phyloP scores from a whole-genome alignment of 2,329 filamentous ascomycete genomes.

The Epichloe sibirici region DNA sequence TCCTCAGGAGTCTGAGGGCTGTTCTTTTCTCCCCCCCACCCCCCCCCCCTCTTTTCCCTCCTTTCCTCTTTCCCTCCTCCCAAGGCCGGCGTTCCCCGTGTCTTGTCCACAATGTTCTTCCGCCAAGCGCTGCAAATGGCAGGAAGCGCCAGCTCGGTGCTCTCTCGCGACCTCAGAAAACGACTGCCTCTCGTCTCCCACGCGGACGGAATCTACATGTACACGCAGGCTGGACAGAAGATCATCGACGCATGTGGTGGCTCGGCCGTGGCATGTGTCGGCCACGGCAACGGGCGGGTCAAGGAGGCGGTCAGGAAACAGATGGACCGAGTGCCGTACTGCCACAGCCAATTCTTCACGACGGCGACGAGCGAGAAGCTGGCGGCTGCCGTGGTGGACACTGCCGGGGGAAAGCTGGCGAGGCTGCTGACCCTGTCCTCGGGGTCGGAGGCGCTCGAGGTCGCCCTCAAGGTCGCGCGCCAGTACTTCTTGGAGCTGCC shows the following conservation, averaged over 20 bases:
- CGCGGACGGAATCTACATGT: too few relatives aligned
- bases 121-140: too few relatives aligned
- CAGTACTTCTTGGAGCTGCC: slow-evolving; percentile 32
- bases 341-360: slow-evolving; percentile 16
- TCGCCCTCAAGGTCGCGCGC: slow-evolving; percentile 33
- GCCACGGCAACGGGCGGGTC: slow-evolving; percentile 46
- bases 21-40: too few relatives aligned
- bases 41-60: too few relatives aligned
- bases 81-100: too few relatives aligned
- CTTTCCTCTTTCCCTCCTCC: too few relatives aligned
- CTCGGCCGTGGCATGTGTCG: slow-evolving; percentile 48
- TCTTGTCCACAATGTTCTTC: too few relatives aligned
- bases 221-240: background rate
- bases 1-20: too few relatives aligned
- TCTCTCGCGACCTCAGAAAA: too few relatives aligned
- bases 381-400: slow-evolving; percentile 15
- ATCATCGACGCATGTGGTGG: slow-evolving; percentile 1
- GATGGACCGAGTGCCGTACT: slow-evolving; percentile 25
- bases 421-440: slow-evolving; percentile 15
- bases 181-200: too few relatives aligned
- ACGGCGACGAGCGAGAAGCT: slow-evolving; percentile 17
- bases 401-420: slow-evolving; percentile 11
- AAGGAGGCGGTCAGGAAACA: slow-evolving; percentile 43
- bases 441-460: slow-evolving; percentile 28
- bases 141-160: too few relatives aligned